phyloP scores from a whole-genome alignment of 257 asterid genomes.

The Penstemon eatonii region DNA sequence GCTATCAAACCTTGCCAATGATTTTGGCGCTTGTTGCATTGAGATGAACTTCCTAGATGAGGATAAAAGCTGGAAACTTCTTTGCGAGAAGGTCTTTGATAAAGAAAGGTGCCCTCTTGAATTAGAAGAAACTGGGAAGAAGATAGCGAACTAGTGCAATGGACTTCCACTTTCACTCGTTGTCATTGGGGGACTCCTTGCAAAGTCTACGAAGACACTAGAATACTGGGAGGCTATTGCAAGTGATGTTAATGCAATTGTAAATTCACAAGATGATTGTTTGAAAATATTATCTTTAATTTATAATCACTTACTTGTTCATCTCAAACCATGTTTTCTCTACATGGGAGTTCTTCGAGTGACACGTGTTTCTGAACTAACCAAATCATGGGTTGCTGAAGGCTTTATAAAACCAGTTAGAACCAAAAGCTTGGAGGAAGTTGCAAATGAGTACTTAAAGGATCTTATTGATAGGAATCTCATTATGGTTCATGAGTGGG shows the following conservation, averaged over 20 bases:
- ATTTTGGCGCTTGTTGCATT: neutral
- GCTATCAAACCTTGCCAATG: neutral
- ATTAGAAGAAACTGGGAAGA: neutral
- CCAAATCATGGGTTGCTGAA: slow-evolving; percentile 13
- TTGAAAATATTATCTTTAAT: slow-evolving; percentile 5
- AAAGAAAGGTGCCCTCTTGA: neutral
- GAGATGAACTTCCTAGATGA: neutral
- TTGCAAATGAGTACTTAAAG: neutral
- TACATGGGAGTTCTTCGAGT: neutral
- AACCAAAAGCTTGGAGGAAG: neutral
- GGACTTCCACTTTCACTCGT: slow-evolving; percentile 11
- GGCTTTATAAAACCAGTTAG: neutral
- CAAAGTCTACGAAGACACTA: neutral
- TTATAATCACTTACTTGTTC: slow-evolving; percentile 4
- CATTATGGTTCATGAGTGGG: neutral
- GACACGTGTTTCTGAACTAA: neutral
- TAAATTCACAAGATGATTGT: neutral
- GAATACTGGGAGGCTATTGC: neutral
- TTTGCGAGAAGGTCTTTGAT: neutral
- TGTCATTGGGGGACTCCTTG: neutral
- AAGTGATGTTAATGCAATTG: neutral
- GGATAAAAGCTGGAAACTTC: slow-evolving; percentile 5
- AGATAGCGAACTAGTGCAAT: neutral
- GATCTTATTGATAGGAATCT: neutral
- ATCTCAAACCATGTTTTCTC: slow-evolving; percentile 18